Evolutionary conservation across 768 basidiomycete genomes (phyloP).

Genomic region (Boletus sp.): DNA sequence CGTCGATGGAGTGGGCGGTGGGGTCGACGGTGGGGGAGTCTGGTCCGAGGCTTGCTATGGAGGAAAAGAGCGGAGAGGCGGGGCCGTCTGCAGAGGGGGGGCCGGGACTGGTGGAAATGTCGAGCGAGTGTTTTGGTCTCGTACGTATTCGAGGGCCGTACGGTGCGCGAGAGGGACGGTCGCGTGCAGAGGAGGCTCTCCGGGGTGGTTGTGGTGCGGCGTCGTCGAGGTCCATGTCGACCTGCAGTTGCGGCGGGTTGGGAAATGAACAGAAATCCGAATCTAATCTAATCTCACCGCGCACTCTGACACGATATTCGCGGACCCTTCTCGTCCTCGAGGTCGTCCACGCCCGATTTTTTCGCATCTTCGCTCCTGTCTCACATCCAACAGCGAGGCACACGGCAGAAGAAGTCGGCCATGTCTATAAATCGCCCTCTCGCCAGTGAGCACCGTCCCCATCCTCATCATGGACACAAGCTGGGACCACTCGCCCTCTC

Average conservation of each 20-base stretch:
- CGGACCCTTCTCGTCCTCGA: conserved; percentile 10
- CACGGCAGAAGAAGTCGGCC: background rate
- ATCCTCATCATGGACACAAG: background rate
- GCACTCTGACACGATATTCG: conserved; percentile 13
- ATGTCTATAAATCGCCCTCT: background rate
- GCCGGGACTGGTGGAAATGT: background rate
- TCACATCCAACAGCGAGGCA: background rate
- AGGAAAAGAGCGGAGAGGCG: background rate
- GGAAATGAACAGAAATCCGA: background rate
- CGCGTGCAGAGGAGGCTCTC: conserved; percentile 12
- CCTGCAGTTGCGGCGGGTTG: background rate
- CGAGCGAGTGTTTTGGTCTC: conserved; percentile 10
- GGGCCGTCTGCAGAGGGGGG: background rate
- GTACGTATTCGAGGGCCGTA: conserved; percentile 22
- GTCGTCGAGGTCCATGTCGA: conserved; percentile 21
- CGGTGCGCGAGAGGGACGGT: conserved; percentile 24
- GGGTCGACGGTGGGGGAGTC: conserved; percentile 1
- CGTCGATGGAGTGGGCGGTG: background rate
- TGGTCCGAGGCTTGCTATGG: background rate
- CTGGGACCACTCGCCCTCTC: conserved; percentile 8
- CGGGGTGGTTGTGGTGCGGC: background rate
- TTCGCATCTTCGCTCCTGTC: conserved; percentile 6
- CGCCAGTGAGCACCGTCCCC: too few relatives aligned
- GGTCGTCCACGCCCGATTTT: conserved; percentile 15
- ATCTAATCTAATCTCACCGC: conserved; percentile 18